Base-by-base conservation (phyloP, 139 green algal genomes). In the Tetradesmus obliquus region DNA sequence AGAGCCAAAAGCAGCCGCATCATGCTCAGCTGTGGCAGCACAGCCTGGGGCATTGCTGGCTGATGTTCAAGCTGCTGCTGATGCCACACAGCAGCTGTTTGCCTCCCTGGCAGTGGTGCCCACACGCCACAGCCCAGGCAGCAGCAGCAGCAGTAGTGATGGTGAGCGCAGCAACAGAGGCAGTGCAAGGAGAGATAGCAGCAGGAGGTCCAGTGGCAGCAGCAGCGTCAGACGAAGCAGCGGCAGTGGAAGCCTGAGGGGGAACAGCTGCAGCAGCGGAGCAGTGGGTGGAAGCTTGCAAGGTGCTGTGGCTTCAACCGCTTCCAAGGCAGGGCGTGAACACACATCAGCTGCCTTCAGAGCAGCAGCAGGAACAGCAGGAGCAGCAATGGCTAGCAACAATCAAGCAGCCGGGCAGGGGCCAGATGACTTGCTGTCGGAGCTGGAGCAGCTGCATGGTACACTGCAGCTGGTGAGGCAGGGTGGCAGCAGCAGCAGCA, bases 31-130 rank as follows among this genome's bases (percentile, higher is more conserved):
- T 53, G 76, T 17, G 19, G 76, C 76, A 10, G 76, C 76, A 82
- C n/a, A 51, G 24, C 76, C 8, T 13, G n/a, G 15, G 24, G n/a
- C 80, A 32, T n/a, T 85, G 80, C 5, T 58, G 51, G 74, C 74
- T 54, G 74, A 82, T 51, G n/a, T 82, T 3, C n/a, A 76, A 4
- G 84, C 62, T 79, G 84, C 84, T 58, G 84, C 84, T 55, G 84
- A 60, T 22, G 84, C 84, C 5, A 79, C 84, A 15, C 20, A 88
- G 24, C 57, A 88, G 57, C 57, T 88, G n/a, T 88, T 88, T 88
- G 84, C 84, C 54, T 57, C 24, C 9, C 58, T 88, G 20, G 32
- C 84, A 45, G 84, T 62, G 51, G 84, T 76, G 32, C 84, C 57
- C 8, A 82, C n/a, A 15, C 71, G 45, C 5, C 84, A 57, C 58